Percentiles rank a stretch among this genome's conserved stretches.
Evolutionary conservation across 2,329 filamentous ascomycete genomes (phyloP).

Genomic region (Pseudonectria buxi): DNA sequence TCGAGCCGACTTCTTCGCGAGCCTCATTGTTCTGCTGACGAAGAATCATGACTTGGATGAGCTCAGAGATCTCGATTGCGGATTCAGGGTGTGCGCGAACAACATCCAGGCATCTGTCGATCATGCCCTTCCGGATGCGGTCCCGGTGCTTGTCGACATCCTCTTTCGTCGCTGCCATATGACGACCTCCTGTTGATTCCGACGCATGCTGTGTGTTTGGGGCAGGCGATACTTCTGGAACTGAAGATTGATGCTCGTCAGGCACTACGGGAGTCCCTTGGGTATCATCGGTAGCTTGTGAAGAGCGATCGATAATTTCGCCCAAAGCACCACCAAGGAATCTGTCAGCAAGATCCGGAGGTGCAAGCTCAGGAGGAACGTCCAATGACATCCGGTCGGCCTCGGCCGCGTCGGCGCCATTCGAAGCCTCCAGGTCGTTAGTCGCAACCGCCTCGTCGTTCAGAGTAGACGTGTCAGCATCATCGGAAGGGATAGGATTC

Average conservation of each 20-base stretch:
- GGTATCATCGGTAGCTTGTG: constrained; percentile 13
- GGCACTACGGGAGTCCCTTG: constrained; percentile 14
- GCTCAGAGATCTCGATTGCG: constrained; percentile 83
- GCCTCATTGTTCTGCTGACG: constrained; percentile 49
- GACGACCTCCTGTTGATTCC: constrained; percentile 8
- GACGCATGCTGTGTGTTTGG: constrained; percentile 8
- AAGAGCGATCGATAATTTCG: constrained; percentile 21
- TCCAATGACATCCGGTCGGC: constrained; percentile 34
- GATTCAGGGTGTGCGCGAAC: constrained; percentile 81
- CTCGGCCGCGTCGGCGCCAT: constrained; percentile 20
- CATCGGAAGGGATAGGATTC: constrained; percentile 59
- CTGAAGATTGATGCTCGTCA: constrained; percentile 11
- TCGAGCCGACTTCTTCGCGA: constrained; percentile 70
- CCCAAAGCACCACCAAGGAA: constrained; percentile 22
- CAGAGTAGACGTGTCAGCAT: constrained; percentile 37
- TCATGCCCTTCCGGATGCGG: constrained; percentile 67
- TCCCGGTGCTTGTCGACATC: constrained; percentile 71
- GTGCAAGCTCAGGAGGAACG: constrained; percentile 21
- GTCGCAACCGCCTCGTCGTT: constrained; percentile 14
- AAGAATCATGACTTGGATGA: constrained; percentile 68
- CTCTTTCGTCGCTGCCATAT: constrained; percentile 49
- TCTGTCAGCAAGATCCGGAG: constrained; percentile 17
- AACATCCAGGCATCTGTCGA: constrained; percentile 85
- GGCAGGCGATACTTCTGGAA: constrained; percentile 5
- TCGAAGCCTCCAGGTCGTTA: constrained; percentile 18